Conservation (phyloP, 805 yeast genomes). For the Sungouiozyma intestinalis region DNA sequence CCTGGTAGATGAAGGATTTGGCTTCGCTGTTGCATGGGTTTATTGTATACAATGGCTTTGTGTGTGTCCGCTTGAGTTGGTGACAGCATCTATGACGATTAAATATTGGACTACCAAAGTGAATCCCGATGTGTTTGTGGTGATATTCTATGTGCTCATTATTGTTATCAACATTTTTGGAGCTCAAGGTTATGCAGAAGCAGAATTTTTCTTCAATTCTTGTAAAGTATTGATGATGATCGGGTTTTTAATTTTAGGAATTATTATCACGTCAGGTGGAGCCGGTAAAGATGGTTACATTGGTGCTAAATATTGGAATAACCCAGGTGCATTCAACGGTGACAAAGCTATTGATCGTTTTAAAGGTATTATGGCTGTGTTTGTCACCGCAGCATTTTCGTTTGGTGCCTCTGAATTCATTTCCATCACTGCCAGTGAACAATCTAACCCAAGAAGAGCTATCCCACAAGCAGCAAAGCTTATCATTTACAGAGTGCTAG, state of each 20-base stretch:
- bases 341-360: conserved; percentile 32
- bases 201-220: conserved; percentile 50
- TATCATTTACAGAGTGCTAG: conserved; percentile 55
- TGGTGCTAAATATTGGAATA: conserved; percentile 49
- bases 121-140: conserved; percentile 48
- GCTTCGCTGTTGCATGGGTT: conserved; percentile 66
- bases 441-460: conserved; percentile 48
- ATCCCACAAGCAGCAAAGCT: conserved; percentile 62
- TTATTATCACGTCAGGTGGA: conserved; percentile 46
- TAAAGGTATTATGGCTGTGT: conserved; percentile 55
- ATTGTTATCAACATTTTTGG: conserved; percentile 43
- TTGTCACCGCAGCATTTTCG: conserved; percentile 59
- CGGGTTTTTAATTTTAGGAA: conserved; percentile 52
- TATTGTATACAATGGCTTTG: conserved; percentile 58
- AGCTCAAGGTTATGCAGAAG: conserved; percentile 54
- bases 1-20: conserved; percentile 56
- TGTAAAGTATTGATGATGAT: conserved; percentile 48
- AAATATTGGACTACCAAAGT: conserved; percentile 41
- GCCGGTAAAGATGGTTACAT: conserved; percentile 43
- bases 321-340: conserved; percentile 54
- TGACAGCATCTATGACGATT: conserved; percentile 49
- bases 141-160: conserved; percentile 44
- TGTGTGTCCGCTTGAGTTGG: conserved; percentile 54
- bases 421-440: conserved; percentile 64
- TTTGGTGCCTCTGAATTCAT: conserved; percentile 58